Base-by-base conservation (phyloP, 2,329 filamentous ascomycete genomes). In the Thelonectria olida region DNA sequence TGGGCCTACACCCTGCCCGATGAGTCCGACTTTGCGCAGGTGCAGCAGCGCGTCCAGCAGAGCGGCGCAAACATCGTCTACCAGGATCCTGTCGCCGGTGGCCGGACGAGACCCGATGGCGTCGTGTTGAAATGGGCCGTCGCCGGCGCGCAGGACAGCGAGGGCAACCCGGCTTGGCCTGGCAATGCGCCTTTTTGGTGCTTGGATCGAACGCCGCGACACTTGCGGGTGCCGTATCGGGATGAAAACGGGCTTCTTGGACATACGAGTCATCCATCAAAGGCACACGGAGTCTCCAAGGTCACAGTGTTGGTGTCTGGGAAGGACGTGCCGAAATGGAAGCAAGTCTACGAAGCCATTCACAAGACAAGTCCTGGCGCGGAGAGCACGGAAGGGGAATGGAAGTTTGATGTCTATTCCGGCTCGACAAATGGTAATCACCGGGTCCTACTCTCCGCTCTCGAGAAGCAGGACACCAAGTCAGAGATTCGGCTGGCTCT, bases 181-280 rank as follows among this genome's bases (percentile, higher is more conserved):
- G 87, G 88, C 0, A 75, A 76, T 13, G 70, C 88, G 10, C 89
- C 89, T 0, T 91, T 91, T 67, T 91, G 85, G 81, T 89, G 87
- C 68, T 81, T 90, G 47, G 89, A 92, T 71, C 75, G 85, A 12
- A 90, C 88, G 2, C 76, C 81, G 2, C 74, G 89, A 7, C 66
- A 76, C n/a, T 71, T 86, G 2, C 76, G 89, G 0, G 88, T 90
- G 3, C 86, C 88, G 0, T 76, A 75, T 1, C 67, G 72, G 17
- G 55, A 58, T 17, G 67, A 62, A 7, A 27, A 39, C 19, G 65
- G 64, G 6, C 20, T 58, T 1, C 55, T 67, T 0, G 58, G 62
- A 13, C 65, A 72, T 15, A 74, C 73, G 4, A 74, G 69, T 12
- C 88, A 90, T 74, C 77, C 84, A 0, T 84, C 78, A 7, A 82